Base-by-base conservation (phyloP, 805 yeast species). In the Ogataea populi-albae region DNA sequence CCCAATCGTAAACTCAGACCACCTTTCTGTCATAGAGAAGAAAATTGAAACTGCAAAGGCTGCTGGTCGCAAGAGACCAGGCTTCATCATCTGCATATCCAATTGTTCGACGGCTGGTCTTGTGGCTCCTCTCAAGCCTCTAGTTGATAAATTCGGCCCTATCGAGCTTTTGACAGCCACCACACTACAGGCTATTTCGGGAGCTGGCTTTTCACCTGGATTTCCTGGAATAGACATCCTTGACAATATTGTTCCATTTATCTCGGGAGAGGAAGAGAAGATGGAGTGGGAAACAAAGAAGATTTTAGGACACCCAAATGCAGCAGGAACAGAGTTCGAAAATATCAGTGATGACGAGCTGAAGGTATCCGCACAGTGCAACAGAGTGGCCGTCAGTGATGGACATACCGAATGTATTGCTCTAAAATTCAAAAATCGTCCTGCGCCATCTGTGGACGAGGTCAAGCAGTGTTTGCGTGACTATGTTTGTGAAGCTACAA, bases 61-160 rank as follows among this genome's bases (percentile, higher is more conserved):
- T 18, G 62, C 61, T 6, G 83, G 83, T 33, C 68, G 70, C 45
- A 57, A 65, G 54, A 77, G 67, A 57, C 79, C 81, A 39, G 98
- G 98, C 30, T 86, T 76, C 64, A 83, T 87, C 48, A 81, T 91
- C 30, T 93, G 98, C 68, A 93, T 91, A 57, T 89, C 98, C 41
- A 93, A 93, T 72, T 93, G 98, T 69, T 89, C 98, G 31, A 93
- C 98, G 23, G 98, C 98, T 4, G 98, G 98, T 26, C 71, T 93
- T 38, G 98, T 93, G 15, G 96, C 96, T 10, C 98, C 98, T 32
- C 71, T 93, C 59, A 87, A 86, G 59, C 98, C 98, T n/a, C 71
- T 93, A 53, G 84, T 82, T 34, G 95, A 88, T 41, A 64, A 69
- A 32, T 91, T 86, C 57, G 98, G 98, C 32, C 97, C 98, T 29